Evolutionary conservation across 192 early-diverging fungal species (phyloP), one percentile per base, ranked within the genome.

Genomic region (Backusella psychrophila): DNA sequence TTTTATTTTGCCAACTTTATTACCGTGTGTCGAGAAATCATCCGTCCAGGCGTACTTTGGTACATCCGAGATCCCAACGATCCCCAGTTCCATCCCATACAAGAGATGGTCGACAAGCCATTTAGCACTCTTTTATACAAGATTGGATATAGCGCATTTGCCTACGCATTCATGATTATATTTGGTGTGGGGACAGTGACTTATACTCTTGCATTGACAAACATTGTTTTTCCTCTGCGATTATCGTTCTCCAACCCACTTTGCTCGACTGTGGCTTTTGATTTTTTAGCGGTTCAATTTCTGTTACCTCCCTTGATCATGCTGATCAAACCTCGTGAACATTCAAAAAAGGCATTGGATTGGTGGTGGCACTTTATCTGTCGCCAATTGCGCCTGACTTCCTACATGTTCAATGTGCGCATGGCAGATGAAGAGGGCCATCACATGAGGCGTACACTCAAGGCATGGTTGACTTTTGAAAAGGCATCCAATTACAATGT

Each of bases 41-140:
- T 98, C n/a, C 91, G 98, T 2, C 93, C 93, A 1, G 98, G 98
- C 19, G 94, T 98, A 26, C 88, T 99, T 87, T 99, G 98, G 98
- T 98, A 98, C 78, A 95, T 99, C 71, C 91, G 96, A 56, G 96
- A 99, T 76, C 97, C 97, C 3, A 97, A 95, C 63, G 98, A 99
- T 78, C 94, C 96, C 17, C 91, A 95, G 52, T 97, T 97, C 80
- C 92, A 96, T 77, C 95, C 97, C 4, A 92, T 99, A 77, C 90
- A 93, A 67, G 98, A 99, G 75, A 96, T 99, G 42, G 75, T 96
- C 1, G 94, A 96, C 73, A 88, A 92, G 15, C 91, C 93, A 31
- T 83, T 93, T 29, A 73, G 87, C n/a, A 83, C 88, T 31, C 94
- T 98, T 81, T 81, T 97, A 53, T 84, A 90, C 79, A 97, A 97